Base-by-base conservation (phyloP, 2,329 filamentous ascomycete genomes). In the Aspergillus sp. region DNA sequence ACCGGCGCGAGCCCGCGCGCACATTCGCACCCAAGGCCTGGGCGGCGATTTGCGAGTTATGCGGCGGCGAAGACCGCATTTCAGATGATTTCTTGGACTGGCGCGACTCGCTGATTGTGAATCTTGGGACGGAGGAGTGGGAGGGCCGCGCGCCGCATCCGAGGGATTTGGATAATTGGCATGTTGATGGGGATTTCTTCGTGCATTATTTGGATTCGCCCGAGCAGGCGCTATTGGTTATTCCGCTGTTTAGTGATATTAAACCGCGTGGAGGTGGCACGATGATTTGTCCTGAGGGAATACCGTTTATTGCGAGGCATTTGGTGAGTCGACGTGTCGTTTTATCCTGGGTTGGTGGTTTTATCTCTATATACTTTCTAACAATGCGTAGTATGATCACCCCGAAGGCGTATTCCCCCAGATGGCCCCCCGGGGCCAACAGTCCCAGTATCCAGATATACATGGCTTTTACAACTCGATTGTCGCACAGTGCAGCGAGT, bases 161-260 rank as follows among this genome's bases (percentile, higher is more conserved):
- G 0, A 76, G 80, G 51, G 79, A 84, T 0, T 74, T 89, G 21
- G 66, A 77, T 7, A 77, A 77, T 21, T 90, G 87, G 87, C 87
- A 90, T 71, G 85, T 88, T 17, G 87, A 90, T 71, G 87, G 87
- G 8, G 87, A 90, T 64, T 90, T 89, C 71, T 90, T 90, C 69
- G 80, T 87, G 5, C 87, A 90, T 74, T 90, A 87, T 63, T 81
- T 90, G 37, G 87, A 90, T 68, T 87, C 83, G 19, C 84, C 84
- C 0, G 88, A 90, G 74, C 88, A 90, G 70, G 88, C 79, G 0
- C 73, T 90, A 14, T 77, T 90, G 1, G 85, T 90, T 12, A 89
- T 88, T 41, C 87, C 87, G 1, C 71, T 90, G 5, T 90, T 87
- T 74, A 85, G 80, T 0, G 86, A 90, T 66, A 84, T 90, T 52